phyloP scores from a whole-genome alignment of 2,329 filamentous ascomycete genomes.

The Sclerotinia trifoliorum region DNA sequence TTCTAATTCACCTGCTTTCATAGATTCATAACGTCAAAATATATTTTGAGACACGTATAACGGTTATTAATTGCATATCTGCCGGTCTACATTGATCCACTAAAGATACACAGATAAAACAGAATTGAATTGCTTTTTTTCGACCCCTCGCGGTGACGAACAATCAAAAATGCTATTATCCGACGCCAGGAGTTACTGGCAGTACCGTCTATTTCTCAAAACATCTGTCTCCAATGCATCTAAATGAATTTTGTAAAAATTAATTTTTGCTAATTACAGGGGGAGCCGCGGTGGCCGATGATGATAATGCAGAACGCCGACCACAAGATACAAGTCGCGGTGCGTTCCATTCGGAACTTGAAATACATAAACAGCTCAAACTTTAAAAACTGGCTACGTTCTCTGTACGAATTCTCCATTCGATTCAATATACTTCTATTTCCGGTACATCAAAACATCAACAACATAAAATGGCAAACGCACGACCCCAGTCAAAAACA shows the following conservation, averaged over 20 bases:
- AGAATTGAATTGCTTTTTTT: not conserved
- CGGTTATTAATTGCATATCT: too few relatives aligned
- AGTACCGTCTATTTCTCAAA: too few relatives aligned
- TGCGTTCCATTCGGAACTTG: not conserved
- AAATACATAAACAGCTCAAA: not conserved
- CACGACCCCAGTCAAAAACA: not conserved
- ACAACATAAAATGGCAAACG: not conserved
- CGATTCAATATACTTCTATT: not conserved
- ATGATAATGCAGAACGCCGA: not conserved
- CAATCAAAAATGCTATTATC: not conserved
- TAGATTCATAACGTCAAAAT: not conserved
- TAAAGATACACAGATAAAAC: not conserved
- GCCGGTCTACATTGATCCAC: not conserved
- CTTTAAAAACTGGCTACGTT: not conserved
- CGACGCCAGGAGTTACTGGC: not conserved
- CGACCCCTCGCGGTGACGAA: not conserved
- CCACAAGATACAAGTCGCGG: not conserved
- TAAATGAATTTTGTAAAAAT: not conserved
- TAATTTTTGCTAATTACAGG: too few relatives aligned
- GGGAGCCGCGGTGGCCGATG: conserved; percentile 3
- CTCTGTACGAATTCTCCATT: too few relatives aligned
- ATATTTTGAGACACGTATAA: not conserved
- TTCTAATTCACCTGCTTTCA: too few relatives aligned
- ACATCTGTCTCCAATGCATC: not conserved
- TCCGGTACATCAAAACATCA: not conserved